phyloP scores from a whole-genome alignment of 768 basidiomycete species.

The Tulasnella sp. region DNA sequence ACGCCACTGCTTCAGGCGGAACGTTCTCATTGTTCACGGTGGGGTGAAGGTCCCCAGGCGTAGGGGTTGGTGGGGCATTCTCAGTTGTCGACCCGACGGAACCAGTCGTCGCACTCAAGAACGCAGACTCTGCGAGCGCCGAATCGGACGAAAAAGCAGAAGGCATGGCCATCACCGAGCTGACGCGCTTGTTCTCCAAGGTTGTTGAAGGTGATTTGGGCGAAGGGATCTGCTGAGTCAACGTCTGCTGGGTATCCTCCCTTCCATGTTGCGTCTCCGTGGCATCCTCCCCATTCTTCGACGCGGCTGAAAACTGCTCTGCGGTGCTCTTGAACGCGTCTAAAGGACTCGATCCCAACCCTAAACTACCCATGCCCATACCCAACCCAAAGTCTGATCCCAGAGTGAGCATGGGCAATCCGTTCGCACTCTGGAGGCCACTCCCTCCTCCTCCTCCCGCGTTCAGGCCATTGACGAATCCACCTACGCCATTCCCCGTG shows the following conservation, averaged over 20 bases:
- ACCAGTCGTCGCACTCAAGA: not conserved
- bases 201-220: not conserved
- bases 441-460: not conserved
- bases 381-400: too few relatives aligned
- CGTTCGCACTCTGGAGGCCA: slow-evolving; percentile 3
- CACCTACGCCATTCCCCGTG: not conserved
- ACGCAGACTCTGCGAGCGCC: not conserved
- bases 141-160: slow-evolving; percentile 13
- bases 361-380: too few relatives aligned
- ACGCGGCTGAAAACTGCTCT: not conserved
- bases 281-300: not conserved
- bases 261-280: not conserved
- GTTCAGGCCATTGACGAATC: too few relatives aligned
- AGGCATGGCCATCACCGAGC: slow-evolving; percentile 9
- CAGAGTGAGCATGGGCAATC: too few relatives aligned
- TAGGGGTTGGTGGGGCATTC: slow-evolving; percentile 9
- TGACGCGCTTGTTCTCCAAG: slow-evolving; percentile 2
- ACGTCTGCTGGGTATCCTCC: not conserved
- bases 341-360: too few relatives aligned
- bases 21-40: not conserved
- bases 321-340: not conserved
- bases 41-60: slow-evolving; percentile 4
- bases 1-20: slow-evolving; percentile 7
- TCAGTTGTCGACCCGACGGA: slow-evolving; percentile 2
- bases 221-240: not conserved